These are phyloP conservation scores for Cladosporium halotolerans DNA, from an alignment of 2,329 filamentous ascomycete species.

Conservation along the genomic window DNA sequence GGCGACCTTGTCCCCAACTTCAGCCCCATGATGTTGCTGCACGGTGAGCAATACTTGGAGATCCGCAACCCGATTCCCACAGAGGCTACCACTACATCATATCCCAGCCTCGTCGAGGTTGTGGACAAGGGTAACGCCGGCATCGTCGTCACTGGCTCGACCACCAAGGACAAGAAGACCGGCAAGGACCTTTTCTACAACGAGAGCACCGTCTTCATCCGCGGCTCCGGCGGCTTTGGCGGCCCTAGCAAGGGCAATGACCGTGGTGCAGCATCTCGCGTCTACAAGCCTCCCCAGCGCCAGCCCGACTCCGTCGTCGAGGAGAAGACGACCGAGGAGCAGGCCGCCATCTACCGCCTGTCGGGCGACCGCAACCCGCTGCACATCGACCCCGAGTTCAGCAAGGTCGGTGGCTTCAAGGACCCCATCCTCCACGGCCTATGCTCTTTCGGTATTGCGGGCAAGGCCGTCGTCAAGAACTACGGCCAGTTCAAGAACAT, in stretches of 20 bases:
- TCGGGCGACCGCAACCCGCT: conserved; percentile 95
- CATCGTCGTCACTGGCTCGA: conserved; percentile 71
- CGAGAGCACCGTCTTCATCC: conserved; percentile 86
- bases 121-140: conserved; percentile 92
- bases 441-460: conserved; percentile 86
- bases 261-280: conserved; percentile 71
- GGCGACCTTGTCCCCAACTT: conserved; percentile 89
- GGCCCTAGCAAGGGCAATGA: conserved; percentile 71
- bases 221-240: conserved; percentile 84
- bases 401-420: conserved; percentile 92
- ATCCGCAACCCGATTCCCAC: conserved; percentile 88
- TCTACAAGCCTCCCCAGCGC: conserved; percentile 71
- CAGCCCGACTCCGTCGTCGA: conserved; percentile 76
- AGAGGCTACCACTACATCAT: conserved; percentile 66
- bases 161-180: conserved; percentile 75
- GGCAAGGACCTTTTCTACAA: conserved; percentile 96
- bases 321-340: conserved; percentile 79
- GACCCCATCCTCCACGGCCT: conserved; percentile 93
- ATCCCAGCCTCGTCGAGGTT: conserved; percentile 81
- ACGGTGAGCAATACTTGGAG: conserved; percentile 98
- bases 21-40: conserved; percentile 95
- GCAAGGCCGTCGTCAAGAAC: conserved; percentile 79
- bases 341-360: conserved; percentile 87
- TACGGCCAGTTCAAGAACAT: conserved; percentile 83
- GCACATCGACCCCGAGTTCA: conserved; percentile 90